Evolutionary conservation across 1,284 basidiomycete genomes (phyloP).

Genomic region (Naganishia sp.): DNA sequence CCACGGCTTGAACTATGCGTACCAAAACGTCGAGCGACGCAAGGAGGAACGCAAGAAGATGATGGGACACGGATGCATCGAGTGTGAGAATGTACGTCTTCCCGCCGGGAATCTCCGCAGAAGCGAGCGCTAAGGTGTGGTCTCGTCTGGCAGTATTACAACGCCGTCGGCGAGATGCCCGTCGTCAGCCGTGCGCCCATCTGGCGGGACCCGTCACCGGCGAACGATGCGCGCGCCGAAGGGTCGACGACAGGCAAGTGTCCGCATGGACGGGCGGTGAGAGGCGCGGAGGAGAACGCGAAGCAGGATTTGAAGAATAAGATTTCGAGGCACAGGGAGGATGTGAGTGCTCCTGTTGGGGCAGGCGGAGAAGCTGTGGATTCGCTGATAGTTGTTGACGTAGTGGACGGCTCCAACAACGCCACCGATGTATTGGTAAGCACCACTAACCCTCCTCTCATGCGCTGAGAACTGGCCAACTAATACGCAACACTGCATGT

Average conservation of each 20-base stretch:
- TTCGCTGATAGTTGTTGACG: conserved; percentile 42
- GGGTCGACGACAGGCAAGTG: conserved; percentile 2
- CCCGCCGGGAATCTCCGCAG: background rate
- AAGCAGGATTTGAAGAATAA: conserved; percentile 64
- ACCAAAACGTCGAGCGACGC: conserved; percentile 72
- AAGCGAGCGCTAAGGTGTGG: background rate
- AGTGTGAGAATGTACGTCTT: conserved; percentile 70
- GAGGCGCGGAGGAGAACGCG: conserved; percentile 48
- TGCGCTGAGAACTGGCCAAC: no score
- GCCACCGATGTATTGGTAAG: conserved; percentile 59
- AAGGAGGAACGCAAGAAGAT: conserved; percentile 67
- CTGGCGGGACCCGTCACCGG: conserved; percentile 56
- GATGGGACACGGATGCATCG: conserved; percentile 78
- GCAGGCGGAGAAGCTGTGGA: background rate
- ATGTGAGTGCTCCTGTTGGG: conserved; percentile 38
- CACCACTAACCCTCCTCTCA: background rate
- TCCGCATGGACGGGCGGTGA: conserved; percentile 43
- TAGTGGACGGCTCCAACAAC: conserved; percentile 70
- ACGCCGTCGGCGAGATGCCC: conserved; percentile 70
- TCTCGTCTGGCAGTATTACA: conserved; percentile 66
- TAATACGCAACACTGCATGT: conserved; percentile 54
- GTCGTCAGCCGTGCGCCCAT: conserved; percentile 63
- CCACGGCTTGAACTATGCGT: conserved; percentile 66
- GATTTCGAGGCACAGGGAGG: conserved; percentile 72
- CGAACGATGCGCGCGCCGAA: background rate